Percentiles rank a stretch among this genome's conserved stretches.
phyloP scores from a whole-genome alignment of 352 stramenopile genomes.

The Thraustochytrium striatum region DNA sequence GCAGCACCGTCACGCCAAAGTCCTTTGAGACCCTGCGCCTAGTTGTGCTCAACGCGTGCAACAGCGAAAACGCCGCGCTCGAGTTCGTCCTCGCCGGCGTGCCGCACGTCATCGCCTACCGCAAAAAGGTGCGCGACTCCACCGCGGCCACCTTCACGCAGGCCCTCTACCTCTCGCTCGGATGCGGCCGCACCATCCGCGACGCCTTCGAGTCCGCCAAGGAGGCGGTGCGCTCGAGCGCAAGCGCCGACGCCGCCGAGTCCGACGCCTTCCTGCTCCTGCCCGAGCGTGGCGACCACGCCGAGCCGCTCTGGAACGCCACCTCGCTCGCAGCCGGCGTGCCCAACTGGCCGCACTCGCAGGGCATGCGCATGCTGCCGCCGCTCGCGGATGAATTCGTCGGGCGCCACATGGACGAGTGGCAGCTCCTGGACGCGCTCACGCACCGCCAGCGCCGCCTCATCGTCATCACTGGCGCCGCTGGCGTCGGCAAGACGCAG shows the following conservation, averaged over 20 bases:
- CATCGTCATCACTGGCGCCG: neutral
- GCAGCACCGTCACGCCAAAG: neutral
- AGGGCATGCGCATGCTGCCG: constrained; percentile 18
- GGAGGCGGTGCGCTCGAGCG: constrained; percentile 24
- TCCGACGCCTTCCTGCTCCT: constrained; percentile 37
- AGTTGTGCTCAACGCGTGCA: constrained; percentile 41
- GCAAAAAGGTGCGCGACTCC: constrained; percentile 17
- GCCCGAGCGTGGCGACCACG: constrained; percentile 1
- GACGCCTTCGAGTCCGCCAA: constrained; percentile 39
- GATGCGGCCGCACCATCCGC: constrained; percentile 32
- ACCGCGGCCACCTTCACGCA: constrained; percentile 14
- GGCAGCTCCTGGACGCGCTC: neutral
- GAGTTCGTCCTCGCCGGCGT: constrained; percentile 39
- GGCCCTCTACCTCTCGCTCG: constrained; percentile 20
- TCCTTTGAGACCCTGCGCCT: constrained; percentile 33
- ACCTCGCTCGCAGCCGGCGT: neutral
- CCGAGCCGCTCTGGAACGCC: constrained; percentile 10
- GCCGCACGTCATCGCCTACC: constrained; percentile 33
- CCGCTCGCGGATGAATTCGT: constrained; percentile 27
- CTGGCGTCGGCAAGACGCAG: constrained; percentile 22
- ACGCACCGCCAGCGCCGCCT: constrained; percentile 19
- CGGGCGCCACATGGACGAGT: constrained; percentile 11
- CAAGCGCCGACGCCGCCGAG: constrained; percentile 2
- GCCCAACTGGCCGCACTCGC: neutral
- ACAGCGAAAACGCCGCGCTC: constrained; percentile 7